A percentile compares a stretch with the other conserved stretches of the same genome.
Evolutionary conservation across 176 grass and related monocot species (phyloP).

Genomic region (Paspalum notatum): DNA sequence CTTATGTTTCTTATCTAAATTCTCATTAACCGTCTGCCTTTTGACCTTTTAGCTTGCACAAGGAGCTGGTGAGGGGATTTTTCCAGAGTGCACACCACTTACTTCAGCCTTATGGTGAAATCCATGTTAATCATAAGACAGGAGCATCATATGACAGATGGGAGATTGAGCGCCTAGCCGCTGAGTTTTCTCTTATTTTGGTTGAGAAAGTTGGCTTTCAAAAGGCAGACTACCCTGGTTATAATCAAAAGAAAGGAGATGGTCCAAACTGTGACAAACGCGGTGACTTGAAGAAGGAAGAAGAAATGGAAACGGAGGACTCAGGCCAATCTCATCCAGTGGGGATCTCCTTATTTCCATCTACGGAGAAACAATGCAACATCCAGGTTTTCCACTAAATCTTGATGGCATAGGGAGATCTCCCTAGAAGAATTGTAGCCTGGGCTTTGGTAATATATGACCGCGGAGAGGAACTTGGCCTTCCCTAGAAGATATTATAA

Average conservation of each 20-base stretch:
- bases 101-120: constrained; percentile 48
- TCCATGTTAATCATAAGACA: constrained; percentile 60
- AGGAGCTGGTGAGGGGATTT: constrained; percentile 33
- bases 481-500: neutral
- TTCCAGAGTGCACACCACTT: constrained; percentile 49
- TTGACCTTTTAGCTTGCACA: constrained; percentile 38
- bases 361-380: constrained; percentile 12
- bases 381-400: neutral
- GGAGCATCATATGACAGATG: constrained; percentile 18
- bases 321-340: neutral
- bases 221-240: constrained; percentile 51
- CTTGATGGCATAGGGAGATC: neutral
- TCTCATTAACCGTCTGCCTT: constrained; percentile 12
- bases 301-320: neutral
- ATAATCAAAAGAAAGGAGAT: constrained; percentile 53
- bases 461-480: neutral
- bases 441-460: neutral
- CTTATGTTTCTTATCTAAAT: neutral
- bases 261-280: constrained; percentile 30
- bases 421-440: neutral
- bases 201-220: constrained; percentile 37
- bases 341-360: too few species aligned
- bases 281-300: neutral
- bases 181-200: constrained; percentile 36
- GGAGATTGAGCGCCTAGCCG: constrained; percentile 39